phyloP scores from a whole-genome alignment of 257 asterid genomes.

The Plectranthus barbatus region DNA sequence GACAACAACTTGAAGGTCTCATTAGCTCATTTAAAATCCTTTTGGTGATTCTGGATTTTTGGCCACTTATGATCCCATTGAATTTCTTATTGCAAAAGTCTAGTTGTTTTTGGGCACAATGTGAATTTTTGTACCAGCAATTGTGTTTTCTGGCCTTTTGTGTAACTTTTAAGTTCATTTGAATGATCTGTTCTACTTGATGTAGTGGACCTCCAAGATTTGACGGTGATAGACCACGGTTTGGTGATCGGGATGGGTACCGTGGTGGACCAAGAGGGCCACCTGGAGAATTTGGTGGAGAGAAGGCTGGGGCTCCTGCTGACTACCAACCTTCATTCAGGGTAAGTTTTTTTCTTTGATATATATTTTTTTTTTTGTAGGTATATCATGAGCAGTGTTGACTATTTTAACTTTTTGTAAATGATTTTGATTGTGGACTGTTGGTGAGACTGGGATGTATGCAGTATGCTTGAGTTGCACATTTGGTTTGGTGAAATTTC shows the following conservation, averaged over 20 bases:
- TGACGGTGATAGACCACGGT: constrained; percentile 77
- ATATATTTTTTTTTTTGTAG: background rate
- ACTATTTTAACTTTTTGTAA: too few species aligned
- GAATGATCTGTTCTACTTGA: background rate
- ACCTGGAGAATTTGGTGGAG: constrained; percentile 72
- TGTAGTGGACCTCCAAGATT: constrained; percentile 82
- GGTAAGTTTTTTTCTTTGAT: constrained; percentile 27
- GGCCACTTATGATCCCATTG: too few species aligned
- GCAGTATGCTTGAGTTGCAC: too few species aligned
- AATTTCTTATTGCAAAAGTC: too few species aligned
- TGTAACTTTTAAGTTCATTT: background rate
- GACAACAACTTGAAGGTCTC: too few species aligned
- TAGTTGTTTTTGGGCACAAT: too few species aligned
- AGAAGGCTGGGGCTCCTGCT: constrained; percentile 88
- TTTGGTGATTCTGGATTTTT: too few species aligned
- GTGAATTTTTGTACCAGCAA: too few species aligned
- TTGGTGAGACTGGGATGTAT: too few species aligned
- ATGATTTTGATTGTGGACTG: too few species aligned
- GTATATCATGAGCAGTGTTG: background rate
- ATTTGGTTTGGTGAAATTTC: too few species aligned
- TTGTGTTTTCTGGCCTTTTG: background rate
- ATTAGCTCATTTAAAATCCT: too few species aligned
- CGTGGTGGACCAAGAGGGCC: constrained; percentile 80
- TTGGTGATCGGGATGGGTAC: constrained; percentile 84
- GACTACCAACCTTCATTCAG: constrained; percentile 83